These are phyloP conservation scores for Lantana camara DNA, from an alignment of 257 asterid genomes.

Conservation along the genomic window DNA sequence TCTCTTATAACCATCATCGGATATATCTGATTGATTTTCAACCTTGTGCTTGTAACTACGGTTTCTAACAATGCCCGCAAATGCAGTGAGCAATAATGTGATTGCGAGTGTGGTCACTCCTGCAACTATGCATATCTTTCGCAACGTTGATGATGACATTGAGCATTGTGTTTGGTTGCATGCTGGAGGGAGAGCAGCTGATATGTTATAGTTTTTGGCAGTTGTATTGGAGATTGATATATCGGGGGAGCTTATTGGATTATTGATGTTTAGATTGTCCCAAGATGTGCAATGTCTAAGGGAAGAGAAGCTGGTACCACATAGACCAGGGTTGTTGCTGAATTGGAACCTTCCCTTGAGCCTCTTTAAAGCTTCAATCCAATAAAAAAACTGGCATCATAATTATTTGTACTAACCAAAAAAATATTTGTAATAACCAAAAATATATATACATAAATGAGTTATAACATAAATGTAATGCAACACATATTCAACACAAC, in stretches of 20 bases:
- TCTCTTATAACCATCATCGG: conserved; percentile 52
- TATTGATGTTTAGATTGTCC: conserved; percentile 51
- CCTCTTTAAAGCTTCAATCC: conserved; percentile 59
- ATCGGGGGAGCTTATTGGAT: no score
- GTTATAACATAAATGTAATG: no score
- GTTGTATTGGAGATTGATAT: no score
- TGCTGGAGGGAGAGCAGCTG: conserved; percentile 47
- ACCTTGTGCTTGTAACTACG: conserved; percentile 71
- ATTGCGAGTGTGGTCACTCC: conserved; percentile 45
- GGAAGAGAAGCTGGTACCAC: conserved; percentile 73
- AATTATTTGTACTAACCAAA: no score
- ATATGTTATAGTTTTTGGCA: conserved; percentile 16
- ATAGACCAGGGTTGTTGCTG: conserved; percentile 70
- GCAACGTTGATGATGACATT: conserved; percentile 55
- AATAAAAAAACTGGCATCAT: no score
- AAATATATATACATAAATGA: conserved; percentile 21
- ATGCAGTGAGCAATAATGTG: conserved; percentile 33
- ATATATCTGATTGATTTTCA: conserved; percentile 54
- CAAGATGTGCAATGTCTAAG: conserved; percentile 69
- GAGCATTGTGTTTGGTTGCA: conserved; percentile 64
- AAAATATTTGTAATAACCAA: no score
- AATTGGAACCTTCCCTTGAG: conserved; percentile 53
- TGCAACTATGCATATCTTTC: conserved; percentile 47
- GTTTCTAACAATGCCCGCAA: conserved; percentile 36
- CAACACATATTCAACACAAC: no score